Evolutionary conservation across 2,329 filamentous ascomycete species (phyloP).

Genomic region (Lasiodiplodia theobromae): DNA sequence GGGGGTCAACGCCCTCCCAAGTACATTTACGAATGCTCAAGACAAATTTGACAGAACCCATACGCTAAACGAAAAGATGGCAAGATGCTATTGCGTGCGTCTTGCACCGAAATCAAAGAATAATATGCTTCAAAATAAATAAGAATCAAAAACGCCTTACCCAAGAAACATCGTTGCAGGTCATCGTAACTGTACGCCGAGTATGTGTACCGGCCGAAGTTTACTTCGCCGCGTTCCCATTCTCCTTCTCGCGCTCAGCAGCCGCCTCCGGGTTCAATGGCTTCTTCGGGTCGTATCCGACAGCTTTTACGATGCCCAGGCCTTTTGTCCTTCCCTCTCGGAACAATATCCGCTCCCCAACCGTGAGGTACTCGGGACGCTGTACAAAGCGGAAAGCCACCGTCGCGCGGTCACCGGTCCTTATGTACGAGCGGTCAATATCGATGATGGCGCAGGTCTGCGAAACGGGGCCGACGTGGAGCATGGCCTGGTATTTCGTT

Average conservation of each 20-base stretch:
- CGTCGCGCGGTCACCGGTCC: conserved; percentile 90
- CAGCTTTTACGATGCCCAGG: conserved; percentile 87
- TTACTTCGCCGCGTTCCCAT: conserved; percentile 11
- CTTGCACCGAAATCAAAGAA: not conserved
- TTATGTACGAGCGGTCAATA: conserved; percentile 93
- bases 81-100: not conserved
- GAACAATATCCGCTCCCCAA: conserved; percentile 90
- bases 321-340: conserved; percentile 95
- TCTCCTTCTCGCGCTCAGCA: conserved; percentile 21
- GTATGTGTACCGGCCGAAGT: not conserved
- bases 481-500: conserved; percentile 96
- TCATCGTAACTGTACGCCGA: not conserved
- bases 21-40: not conserved
- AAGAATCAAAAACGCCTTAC: not conserved
- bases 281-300: conserved; percentile 79
- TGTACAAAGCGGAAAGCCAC: conserved; percentile 97
- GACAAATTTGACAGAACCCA: not conserved
- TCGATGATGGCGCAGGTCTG: conserved; percentile 98
- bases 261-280: conserved; percentile 45
- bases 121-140: not conserved
- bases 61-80: not conserved
- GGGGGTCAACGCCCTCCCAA: not conserved
- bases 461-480: conserved; percentile 92
- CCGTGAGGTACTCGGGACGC: conserved; percentile 87
- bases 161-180: not conserved